Base-by-base conservation (phyloP, 2,329 filamentous ascomycete species). In the Trichophyton equinum region DNA sequence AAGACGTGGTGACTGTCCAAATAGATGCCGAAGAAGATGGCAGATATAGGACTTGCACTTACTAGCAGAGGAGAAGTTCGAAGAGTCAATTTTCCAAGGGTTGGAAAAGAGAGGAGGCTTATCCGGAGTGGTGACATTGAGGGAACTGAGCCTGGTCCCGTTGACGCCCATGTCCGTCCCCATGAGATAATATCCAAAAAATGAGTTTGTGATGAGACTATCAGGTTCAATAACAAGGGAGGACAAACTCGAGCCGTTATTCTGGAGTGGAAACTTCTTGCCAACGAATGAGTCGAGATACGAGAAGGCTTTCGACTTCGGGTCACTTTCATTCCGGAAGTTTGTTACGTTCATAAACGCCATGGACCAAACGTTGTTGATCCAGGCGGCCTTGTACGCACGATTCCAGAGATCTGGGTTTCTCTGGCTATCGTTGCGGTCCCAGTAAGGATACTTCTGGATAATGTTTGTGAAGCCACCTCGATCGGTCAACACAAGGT, bases 321-420 rank as follows among this genome's bases (percentile, higher is more conserved):
- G 15, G n/a, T 46, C 42, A n/a, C 15, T n/a, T 46, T 59, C 62
- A 0, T 64, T 67, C 33, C 33, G 33, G 4, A 38, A 13, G 38
- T 67, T 66, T 1, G 75, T 76, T 6, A 77, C 66, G 62, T 78
- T 78, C 57, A 74, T 63, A 42, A 70, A 75, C 1, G 72, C 53
- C 72, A 76, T 75, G 4, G 70, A 70, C 27, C 70, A 70, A 3
- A 65, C 68, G 62, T 79, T 79, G 40, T 72, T 73, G 4, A 76
- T 61, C 73, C 71, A 77, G 0, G 76, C 78, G 0, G 72, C 76
- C 60, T 73, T 73, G 59, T 76, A 77, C 0, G 78, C 78, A 11
- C 78, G 67, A 0, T 61, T 67, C 9, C 62, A 62, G 0, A 80
- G 67, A 8, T 20, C 15, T n/a, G 42, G 42, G n/a, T 77, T 69